Evolutionary conservation across 2,329 filamentous ascomycete species (phyloP).

Genomic region (Nigrograna mackinnonii): DNA sequence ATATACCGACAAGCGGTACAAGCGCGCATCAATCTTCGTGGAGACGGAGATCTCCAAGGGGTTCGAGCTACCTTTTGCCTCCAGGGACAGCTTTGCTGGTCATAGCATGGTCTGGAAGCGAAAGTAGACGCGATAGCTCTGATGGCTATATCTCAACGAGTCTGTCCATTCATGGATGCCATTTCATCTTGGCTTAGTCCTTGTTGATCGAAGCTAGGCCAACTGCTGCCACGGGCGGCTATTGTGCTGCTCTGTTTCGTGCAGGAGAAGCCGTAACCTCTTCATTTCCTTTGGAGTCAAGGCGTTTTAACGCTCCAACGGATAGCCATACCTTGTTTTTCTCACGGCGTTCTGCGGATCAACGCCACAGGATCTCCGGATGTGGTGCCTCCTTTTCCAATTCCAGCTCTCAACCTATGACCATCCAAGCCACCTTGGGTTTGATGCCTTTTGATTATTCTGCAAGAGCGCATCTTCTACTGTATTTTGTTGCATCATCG

Average conservation of each 20-base stretch:
- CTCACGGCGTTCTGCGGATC: conserved; percentile 28
- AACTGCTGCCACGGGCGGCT: background rate
- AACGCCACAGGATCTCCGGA: no score
- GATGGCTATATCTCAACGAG: conserved; percentile 15
- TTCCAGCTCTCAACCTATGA: no score
- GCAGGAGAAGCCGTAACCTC: conserved; percentile 25
- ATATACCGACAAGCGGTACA: conserved; percentile 86
- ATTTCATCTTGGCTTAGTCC: no score
- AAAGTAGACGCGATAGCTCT: conserved; percentile 37
- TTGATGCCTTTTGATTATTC: conserved; percentile 3
- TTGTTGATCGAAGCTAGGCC: no score
- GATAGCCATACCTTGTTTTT: no score
- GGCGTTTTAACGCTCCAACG: no score
- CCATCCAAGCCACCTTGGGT: background rate
- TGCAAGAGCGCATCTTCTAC: conserved; percentile 4
- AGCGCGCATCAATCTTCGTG: conserved; percentile 80
- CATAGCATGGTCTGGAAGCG: conserved; percentile 37
- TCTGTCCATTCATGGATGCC: conserved; percentile 30
- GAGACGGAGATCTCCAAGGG: conserved; percentile 70
- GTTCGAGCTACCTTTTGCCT: conserved; percentile 54
- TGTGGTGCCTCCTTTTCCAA: no score
- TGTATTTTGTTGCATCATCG: conserved; percentile 37
- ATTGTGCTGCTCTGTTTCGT: background rate
- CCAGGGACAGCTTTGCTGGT: conserved; percentile 38
- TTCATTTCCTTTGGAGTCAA: conserved; percentile 39